phyloP scores from a whole-genome alignment of 1,139 yeast species.

The Kazachstania sp. region DNA sequence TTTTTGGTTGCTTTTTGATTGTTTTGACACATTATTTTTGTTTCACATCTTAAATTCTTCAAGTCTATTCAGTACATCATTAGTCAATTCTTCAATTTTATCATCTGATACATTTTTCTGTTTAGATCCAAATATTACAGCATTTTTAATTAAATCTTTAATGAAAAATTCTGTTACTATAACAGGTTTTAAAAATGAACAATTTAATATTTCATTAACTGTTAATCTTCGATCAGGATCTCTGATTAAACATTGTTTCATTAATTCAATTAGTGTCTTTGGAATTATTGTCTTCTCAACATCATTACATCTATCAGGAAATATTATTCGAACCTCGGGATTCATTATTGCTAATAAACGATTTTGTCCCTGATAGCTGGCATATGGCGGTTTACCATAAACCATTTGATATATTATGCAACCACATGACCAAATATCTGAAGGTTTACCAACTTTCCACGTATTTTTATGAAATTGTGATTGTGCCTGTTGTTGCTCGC shows the following conservation, averaged over 20 bases:
- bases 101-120: slow-evolving; percentile 35
- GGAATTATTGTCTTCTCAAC: slow-evolving; percentile 50
- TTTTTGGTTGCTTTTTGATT: background rate
- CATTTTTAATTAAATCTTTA: slow-evolving; percentile 64
- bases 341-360: slow-evolving; percentile 79
- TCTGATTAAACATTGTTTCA: slow-evolving; percentile 63
- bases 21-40: too few relatives aligned
- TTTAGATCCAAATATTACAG: slow-evolving; percentile 57
- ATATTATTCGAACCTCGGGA: slow-evolving; percentile 70
- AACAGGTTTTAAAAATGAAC: slow-evolving; percentile 63
- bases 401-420: slow-evolving; percentile 94
- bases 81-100: slow-evolving; percentile 40
- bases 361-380: slow-evolving; percentile 67
- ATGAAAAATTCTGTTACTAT: slow-evolving; percentile 61
- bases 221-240: slow-evolving; percentile 67
- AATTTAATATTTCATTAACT: slow-evolving; percentile 49
- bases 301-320: slow-evolving; percentile 56
- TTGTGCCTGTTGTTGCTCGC: slow-evolving; percentile 19
- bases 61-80: slow-evolving; percentile 43
- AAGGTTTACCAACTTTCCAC: slow-evolving; percentile 90
- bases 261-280: slow-evolving; percentile 57
- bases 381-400: slow-evolving; percentile 90
- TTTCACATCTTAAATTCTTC: slow-evolving; percentile 23
- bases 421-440: slow-evolving; percentile 98
- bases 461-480: slow-evolving; percentile 30